Base-by-base conservation (phyloP, 1,284 basidiomycete species). In the Retiboletus fuscus region DNA sequence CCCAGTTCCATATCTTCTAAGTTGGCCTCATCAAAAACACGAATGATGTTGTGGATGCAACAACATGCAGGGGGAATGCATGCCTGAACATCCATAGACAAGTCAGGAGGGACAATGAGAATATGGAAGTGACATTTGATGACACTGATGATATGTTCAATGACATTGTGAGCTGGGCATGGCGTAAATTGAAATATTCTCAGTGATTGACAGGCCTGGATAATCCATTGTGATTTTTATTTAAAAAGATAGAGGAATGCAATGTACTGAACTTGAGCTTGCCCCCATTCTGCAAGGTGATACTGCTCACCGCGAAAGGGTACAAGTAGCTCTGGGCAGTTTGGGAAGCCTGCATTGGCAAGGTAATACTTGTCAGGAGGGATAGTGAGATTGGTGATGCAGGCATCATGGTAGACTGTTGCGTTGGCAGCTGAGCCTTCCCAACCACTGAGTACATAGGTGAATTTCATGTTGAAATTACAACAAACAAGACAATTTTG, bases 401-500 rank as follows among this genome's bases (percentile, higher is more conserved):
- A 13, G 3, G 5, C 34, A 39, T 58, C 34, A 3, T 58, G 34
- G 24, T 58, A 58, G 11, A 58, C 34, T 5, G 57, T 58, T 3
- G 13, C 57, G 39, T 58, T 28, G 30, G 57, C 28, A 18, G 15
- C 57, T 58, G 57, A 58, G 20, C 57, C 57, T 58, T 58, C 22
- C 57, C 57, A 58, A 34, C 34, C 34, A 15, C 57, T 58, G 20
- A 58, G 28, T 30, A 58, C 34, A 58, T 39, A 58, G 15, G 30
- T 20, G 30, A 58, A 58, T 8, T 58, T 58, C 55, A 58, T 58
- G 16, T 58, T 34, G 30, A 58, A 58, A 24, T 39, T 34, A 24
- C 57, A 58, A 24, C 57, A 58, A 16, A 58, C 57, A 4, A 58
- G 57, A 39, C 57, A 58, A 24, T 58, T 58, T 22, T 34, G 57